Evolutionary conservation across 106 monocot genomes (phyloP), one percentile per base, ranked within the genome.

Genomic region (Dendrobium chrysotoxum): DNA sequence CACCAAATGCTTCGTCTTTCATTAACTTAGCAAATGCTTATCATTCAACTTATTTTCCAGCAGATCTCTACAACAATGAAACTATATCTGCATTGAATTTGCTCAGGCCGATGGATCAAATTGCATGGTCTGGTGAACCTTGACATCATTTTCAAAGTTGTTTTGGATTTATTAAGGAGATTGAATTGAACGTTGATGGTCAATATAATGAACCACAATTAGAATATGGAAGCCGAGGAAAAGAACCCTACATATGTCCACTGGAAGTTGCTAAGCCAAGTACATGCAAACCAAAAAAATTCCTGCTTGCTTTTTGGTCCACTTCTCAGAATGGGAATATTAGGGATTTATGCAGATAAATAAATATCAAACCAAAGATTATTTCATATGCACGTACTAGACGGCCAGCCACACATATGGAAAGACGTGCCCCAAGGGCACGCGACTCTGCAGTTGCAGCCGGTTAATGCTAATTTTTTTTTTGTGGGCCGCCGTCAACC

Each of bases 11-110:
- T 15, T 77, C 67, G 25, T 77, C 84, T 70, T 85, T 40, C 67
- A 67, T 28, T 8, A 25, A 72, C 28, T 28, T 40, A 64, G 50
- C 73, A 75, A 81, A 85, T 38, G 53, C 7, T n/a, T 64, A 11
- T 46, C 28, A 64, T 42, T 77, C 77, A 39, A 80, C 61, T 61
- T 17, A 79, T 18, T 18, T 44, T 17, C 79, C 81, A 73, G 41
- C 70, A 57, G 82, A 87, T 61, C 12, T 82, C 3, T 78, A 83
- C 57, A 77, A 47, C 21, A 88, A 88, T 23, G 91, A 90, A 23
- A 66, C 77, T 23, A 81, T 90, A 39, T 86, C 98, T 44, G 94
- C 98, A 28, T 85, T 88, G 79, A 88, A 93, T 86, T 90, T 99
- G 88, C 95, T 99, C 44, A 84, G 83, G 64, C 80, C 95, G 28